These are phyloP conservation scores for Podospora sp. DNA, from an alignment of 495 filamentous ascomycete species.

Conservation along the genomic window DNA sequence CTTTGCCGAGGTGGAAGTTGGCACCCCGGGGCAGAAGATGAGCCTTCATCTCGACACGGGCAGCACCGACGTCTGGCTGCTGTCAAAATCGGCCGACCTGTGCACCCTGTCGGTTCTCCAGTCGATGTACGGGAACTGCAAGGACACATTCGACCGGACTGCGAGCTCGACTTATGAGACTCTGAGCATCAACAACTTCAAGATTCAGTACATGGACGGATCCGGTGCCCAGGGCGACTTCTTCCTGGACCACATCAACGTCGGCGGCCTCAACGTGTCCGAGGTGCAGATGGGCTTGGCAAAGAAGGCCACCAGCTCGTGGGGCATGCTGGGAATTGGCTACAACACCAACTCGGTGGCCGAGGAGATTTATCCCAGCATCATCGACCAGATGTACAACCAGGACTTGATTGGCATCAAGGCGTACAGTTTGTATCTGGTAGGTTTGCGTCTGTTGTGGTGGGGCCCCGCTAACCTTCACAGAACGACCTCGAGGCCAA, in stretches of 20 bases:
- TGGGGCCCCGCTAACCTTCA: neutral
- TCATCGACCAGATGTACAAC: conserved; percentile 70
- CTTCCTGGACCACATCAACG: conserved; percentile 68
- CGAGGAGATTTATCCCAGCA: conserved; percentile 66
- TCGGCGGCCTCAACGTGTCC: conserved; percentile 62
- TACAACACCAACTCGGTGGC: conserved; percentile 75
- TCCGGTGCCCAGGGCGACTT: conserved; percentile 73
- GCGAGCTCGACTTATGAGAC: conserved; percentile 66
- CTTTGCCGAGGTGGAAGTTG: conserved; percentile 65
- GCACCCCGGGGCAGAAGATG: conserved; percentile 67
- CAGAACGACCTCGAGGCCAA: conserved; percentile 68
- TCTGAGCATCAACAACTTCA: conserved; percentile 64
- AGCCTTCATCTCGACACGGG: conserved; percentile 75
- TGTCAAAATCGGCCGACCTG: conserved; percentile 30
- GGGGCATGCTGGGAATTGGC: conserved; percentile 86
- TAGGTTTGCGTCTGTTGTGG: neutral
- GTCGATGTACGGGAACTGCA: conserved; percentile 32
- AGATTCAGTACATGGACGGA: conserved; percentile 85
- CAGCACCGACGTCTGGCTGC: conserved; percentile 88
- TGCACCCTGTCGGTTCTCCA: conserved; percentile 36
- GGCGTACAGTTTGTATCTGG: conserved; percentile 81
- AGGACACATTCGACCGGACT: conserved; percentile 47
- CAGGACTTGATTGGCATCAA: conserved; percentile 69
- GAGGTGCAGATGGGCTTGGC: conserved; percentile 82
- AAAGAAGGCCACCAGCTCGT: conserved; percentile 62